A percentile compares a stretch with the other conserved stretches of the same genome.
phyloP scores from a whole-genome alignment of 1,139 yeast genomes.

The Candida buenavistaensis region DNA sequence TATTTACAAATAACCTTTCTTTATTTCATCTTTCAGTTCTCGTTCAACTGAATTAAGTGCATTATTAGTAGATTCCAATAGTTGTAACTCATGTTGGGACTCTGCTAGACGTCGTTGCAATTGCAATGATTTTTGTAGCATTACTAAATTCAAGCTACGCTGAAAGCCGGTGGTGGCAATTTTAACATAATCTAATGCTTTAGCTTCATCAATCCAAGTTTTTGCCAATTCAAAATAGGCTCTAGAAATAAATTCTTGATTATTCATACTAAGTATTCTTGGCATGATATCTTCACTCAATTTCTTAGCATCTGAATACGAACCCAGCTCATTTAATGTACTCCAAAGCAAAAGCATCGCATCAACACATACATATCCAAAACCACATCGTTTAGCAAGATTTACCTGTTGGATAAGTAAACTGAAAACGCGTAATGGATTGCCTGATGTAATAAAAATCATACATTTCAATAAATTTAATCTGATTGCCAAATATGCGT shows the following conservation, averaged over 20 bases:
- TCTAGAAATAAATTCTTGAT: constrained; percentile 32
- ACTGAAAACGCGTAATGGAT: constrained; percentile 43
- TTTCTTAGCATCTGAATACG: constrained; percentile 35
- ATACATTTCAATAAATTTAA: constrained; percentile 46
- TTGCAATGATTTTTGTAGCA: constrained; percentile 30
- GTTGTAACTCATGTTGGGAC: constrained; percentile 23
- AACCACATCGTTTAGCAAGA: constrained; percentile 42
- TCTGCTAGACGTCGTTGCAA: constrained; percentile 37
- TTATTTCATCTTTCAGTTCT: constrained; percentile 18
- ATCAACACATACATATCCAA: constrained; percentile 37
- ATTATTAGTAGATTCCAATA: constrained; percentile 32
- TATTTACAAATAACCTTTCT: constrained; percentile 3
- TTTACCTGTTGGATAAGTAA: constrained; percentile 46
- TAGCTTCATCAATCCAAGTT: constrained; percentile 20
- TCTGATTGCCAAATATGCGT: constrained; percentile 34
- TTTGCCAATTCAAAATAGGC: constrained; percentile 41
- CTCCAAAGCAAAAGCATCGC: constrained; percentile 40
- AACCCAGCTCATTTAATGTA: constrained; percentile 34
- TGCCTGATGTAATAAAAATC: constrained; percentile 36
- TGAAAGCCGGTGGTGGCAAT: constrained; percentile 47
- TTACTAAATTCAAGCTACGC: constrained; percentile 27
- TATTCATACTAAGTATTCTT: constrained; percentile 31
- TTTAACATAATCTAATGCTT: constrained; percentile 37
- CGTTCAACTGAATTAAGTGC: constrained; percentile 31
- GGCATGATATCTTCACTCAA: constrained; percentile 42